Conservation (phyloP, 257 asterid genomes). For the Solanum pimpinellifolium region DNA sequence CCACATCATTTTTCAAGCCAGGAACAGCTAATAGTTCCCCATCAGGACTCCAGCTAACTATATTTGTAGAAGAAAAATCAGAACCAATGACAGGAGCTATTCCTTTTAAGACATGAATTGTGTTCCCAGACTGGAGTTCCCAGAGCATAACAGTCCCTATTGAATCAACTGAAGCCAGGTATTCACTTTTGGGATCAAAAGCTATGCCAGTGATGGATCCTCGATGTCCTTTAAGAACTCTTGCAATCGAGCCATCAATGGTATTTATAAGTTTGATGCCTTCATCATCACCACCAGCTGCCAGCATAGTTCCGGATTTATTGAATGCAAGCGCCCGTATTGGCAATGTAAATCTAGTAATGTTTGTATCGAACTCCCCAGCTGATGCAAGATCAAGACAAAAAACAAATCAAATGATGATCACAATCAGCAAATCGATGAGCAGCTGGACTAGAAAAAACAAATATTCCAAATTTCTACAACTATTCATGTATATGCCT, state of each 20-base stretch:
- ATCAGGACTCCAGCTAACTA: conserved; percentile 91
- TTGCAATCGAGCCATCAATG: conserved; percentile 81
- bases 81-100: conserved; percentile 67
- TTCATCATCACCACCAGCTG: conserved; percentile 96
- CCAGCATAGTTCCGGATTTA: conserved; percentile 80
- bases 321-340: conserved; percentile 81
- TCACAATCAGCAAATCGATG: not conserved
- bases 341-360: conserved; percentile 90
- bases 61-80: conserved; percentile 42
- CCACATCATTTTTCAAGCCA: conserved; percentile 89
- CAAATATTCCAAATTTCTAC: not conserved
- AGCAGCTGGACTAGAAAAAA: not conserved
- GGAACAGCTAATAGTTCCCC: conserved; percentile 94
- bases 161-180: conserved; percentile 85
- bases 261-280: conserved; percentile 91
- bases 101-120: conserved; percentile 64
- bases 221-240: conserved; percentile 91
- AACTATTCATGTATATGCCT: not conserved
- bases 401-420: not conserved
- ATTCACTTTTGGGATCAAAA: conserved; percentile 90
- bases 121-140: conserved; percentile 87
- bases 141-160: conserved; percentile 74
- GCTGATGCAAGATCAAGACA: conserved; percentile 28
- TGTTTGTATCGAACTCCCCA: conserved; percentile 87
- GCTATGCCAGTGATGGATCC: conserved; percentile 82